phyloP scores from a whole-genome alignment of 768 basidiomycete species.

The Lentinula guzmanii region DNA sequence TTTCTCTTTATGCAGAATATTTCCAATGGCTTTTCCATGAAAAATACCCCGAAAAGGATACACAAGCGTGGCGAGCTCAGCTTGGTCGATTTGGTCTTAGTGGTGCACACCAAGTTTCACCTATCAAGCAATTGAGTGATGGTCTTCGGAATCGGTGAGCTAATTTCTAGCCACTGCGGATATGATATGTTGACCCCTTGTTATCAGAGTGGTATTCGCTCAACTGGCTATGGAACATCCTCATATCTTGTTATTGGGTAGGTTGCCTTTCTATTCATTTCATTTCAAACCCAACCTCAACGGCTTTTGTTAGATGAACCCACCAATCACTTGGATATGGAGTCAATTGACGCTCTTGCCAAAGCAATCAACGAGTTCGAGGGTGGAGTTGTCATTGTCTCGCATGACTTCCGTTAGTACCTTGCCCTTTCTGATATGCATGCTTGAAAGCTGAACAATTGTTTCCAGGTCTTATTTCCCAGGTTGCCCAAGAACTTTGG shows the following conservation, averaged over 20 bases:
- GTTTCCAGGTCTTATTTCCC: slow-evolving; percentile 77
- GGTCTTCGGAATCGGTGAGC: slow-evolving; percentile 89
- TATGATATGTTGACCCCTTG: not conserved
- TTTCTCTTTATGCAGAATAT: slow-evolving; percentile 59
- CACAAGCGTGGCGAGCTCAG: slow-evolving; percentile 89
- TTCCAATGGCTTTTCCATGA: slow-evolving; percentile 74
- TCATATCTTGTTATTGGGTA: slow-evolving; percentile 83
- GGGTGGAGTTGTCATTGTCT: slow-evolving; percentile 98
- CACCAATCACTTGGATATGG: slow-evolving; percentile 98
- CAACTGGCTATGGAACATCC: slow-evolving; percentile 98
- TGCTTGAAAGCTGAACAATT: slow-evolving; percentile 1
- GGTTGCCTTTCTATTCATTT: slow-evolving; percentile 14
- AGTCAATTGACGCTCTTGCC: slow-evolving; percentile 94
- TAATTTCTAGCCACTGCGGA: not conserved
- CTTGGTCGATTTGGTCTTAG: slow-evolving; percentile 94
- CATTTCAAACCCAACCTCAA: not conserved
- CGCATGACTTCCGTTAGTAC: slow-evolving; percentile 94
- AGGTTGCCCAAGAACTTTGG: slow-evolving; percentile 99
- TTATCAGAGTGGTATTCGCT: slow-evolving; percentile 82
- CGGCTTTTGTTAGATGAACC: slow-evolving; percentile 63
- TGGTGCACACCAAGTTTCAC: slow-evolving; percentile 88
- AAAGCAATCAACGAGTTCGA: slow-evolving; percentile 93
- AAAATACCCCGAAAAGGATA: slow-evolving; percentile 93
- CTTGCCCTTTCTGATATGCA: not conserved
- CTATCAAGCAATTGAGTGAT: slow-evolving; percentile 93